phyloP scores from a whole-genome alignment of 257 asterid genomes.

The Misopates orontium region DNA sequence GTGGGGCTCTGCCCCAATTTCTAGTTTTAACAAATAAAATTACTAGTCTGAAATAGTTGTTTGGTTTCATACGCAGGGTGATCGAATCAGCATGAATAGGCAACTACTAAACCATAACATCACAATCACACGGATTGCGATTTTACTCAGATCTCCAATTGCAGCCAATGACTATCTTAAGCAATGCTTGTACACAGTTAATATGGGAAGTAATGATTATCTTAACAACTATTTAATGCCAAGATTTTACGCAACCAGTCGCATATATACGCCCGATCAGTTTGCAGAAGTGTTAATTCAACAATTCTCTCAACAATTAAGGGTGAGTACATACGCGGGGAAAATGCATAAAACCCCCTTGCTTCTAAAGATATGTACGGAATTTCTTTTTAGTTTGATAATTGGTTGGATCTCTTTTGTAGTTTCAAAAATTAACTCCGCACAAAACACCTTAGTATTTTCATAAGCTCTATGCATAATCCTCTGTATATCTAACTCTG shows the following conservation, averaged over 20 bases:
- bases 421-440: too few species aligned
- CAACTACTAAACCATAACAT: constrained; percentile 37
- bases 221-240: constrained; percentile 50
- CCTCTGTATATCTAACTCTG: too few species aligned
- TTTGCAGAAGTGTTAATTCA: constrained; percentile 37
- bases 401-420: too few species aligned
- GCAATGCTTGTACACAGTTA: constrained; percentile 48
- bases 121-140: constrained; percentile 14
- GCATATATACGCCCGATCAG: constrained; percentile 31
- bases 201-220: constrained; percentile 66
- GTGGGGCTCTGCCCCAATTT: too few species aligned
- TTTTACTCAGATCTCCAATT: constrained; percentile 9
- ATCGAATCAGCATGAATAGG: constrained; percentile 30
- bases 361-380: too few species aligned
- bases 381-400: too few species aligned
- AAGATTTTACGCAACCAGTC: constrained; percentile 25
- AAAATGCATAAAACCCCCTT: too few species aligned
- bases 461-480: too few species aligned
- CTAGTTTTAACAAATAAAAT: too few species aligned
- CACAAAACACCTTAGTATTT: too few species aligned
- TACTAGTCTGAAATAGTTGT: too few species aligned
- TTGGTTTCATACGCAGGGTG: constrained; percentile 34
- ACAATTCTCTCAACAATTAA: constrained; percentile 29
- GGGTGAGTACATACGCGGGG: constrained; percentile 30
- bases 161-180: constrained; percentile 23